These are phyloP conservation scores for Corynascus novoguineensis DNA, from an alignment of 495 filamentous ascomycete genomes.

Conservation along the genomic window DNA sequence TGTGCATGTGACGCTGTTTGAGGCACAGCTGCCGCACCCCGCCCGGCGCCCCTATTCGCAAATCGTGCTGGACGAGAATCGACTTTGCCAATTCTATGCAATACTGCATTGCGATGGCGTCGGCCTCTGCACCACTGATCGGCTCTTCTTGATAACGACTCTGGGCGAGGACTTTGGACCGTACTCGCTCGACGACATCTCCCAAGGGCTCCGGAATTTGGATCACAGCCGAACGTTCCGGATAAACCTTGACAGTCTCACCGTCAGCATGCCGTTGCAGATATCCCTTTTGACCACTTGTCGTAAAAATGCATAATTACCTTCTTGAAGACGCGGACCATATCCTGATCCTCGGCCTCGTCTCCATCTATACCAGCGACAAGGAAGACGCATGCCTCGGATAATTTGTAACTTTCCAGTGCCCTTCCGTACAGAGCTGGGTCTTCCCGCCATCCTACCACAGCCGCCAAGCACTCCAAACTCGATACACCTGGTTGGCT, in stretches of 20 bases:
- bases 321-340: slow-evolving; percentile 11
- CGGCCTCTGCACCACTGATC: neutral
- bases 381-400: slow-evolving; percentile 4
- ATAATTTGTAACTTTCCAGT: slow-evolving; percentile 14
- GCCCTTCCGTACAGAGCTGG: slow-evolving; percentile 9
- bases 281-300: neutral
- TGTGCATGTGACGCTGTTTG: slow-evolving; percentile 16
- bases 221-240: slow-evolving; percentile 10
- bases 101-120: slow-evolving; percentile 8
- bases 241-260: slow-evolving; percentile 1
- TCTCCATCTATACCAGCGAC: slow-evolving; percentile 16
- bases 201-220: slow-evolving; percentile 13
- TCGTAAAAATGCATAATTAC: neutral
- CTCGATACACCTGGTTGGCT: neutral
- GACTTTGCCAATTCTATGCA: slow-evolving; percentile 8
- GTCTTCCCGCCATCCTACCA: slow-evolving; percentile 15
- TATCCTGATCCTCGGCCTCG: slow-evolving; percentile 12
- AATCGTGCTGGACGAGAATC: slow-evolving; percentile 8
- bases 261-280: too few species aligned
- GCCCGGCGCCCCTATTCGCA: neutral
- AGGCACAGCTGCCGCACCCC: slow-evolving; percentile 10
- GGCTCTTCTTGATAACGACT: slow-evolving; percentile 1
- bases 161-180: slow-evolving; percentile 5
- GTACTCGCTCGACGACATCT: slow-evolving; percentile 12
- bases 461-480: slow-evolving; percentile 7